Evolutionary conservation across 805 yeast species (phyloP).

Genomic region (Naumovozyma castellii): DNA sequence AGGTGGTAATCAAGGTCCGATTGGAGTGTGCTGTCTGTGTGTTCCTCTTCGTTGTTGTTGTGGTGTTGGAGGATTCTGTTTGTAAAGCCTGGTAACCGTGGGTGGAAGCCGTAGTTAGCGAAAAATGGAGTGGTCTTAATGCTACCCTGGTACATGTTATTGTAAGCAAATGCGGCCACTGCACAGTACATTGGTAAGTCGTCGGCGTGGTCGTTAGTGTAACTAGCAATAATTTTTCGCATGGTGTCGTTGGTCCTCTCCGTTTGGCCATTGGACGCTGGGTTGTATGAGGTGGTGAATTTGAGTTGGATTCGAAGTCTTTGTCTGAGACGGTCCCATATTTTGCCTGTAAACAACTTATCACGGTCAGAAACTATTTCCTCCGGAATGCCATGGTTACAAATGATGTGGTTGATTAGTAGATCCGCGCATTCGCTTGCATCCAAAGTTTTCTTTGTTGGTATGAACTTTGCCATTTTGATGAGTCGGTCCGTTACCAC

Average conservation of each 20-base stretch:
- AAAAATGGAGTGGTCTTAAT: constrained; percentile 2
- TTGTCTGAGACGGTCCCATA: constrained; percentile 1
- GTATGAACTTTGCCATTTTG: not conserved
- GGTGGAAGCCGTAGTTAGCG: constrained; percentile 3
- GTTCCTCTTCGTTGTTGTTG: not conserved
- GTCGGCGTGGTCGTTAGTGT: not conserved
- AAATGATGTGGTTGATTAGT: not conserved
- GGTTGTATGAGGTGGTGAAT: not conserved
- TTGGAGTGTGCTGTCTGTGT: not conserved
- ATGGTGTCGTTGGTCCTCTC: constrained; percentile 1
- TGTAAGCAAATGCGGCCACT: constrained; percentile 2
- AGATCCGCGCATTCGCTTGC: constrained; percentile 1
- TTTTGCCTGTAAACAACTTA: not conserved
- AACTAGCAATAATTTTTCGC: not conserved
- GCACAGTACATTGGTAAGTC: not conserved
- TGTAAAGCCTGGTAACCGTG: constrained; percentile 1
- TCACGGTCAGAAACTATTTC: constrained; percentile 1
- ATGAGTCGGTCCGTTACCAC: constrained; percentile 1
- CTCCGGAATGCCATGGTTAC: constrained; percentile 1
- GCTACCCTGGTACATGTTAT: not conserved
- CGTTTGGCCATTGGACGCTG: constrained; percentile 1
- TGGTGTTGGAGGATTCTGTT: not conserved
- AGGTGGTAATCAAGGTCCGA: not conserved
- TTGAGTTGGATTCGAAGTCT: not conserved
- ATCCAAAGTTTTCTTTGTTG: not conserved